Conservation (phyloP, 108 stramenopile genomes). For the Cyclostephanos invisitatus region DNA sequence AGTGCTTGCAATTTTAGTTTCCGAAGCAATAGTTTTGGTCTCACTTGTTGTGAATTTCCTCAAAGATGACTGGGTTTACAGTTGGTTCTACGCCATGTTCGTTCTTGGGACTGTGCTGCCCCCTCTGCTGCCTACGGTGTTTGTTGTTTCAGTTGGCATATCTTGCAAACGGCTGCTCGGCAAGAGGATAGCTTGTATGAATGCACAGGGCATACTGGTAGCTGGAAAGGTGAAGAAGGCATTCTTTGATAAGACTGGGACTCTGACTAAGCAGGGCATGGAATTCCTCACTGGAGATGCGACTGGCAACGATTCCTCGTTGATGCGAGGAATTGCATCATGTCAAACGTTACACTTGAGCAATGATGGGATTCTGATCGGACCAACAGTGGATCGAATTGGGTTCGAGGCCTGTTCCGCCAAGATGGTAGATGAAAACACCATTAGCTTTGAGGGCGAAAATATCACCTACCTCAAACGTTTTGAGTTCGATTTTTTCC, state of each 20-base stretch:
- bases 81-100: conserved; percentile 61
- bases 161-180: conserved; percentile 44
- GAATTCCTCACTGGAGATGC: conserved; percentile 30
- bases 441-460: conserved; percentile 31
- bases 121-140: conserved; percentile 70
- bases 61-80: conserved; percentile 54
- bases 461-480: conserved; percentile 49
- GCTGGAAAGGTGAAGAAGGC: conserved; percentile 76
- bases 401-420: conserved; percentile 51
- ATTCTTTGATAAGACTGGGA: conserved; percentile 90
- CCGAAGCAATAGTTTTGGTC: conserved; percentile 54
- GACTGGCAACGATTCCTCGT: conserved; percentile 10
- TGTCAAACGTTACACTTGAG: conserved; percentile 57
- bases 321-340: conserved; percentile 53
- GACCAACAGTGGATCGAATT: conserved; percentile 58
- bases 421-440: conserved; percentile 27
- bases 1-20: conserved; percentile 51
- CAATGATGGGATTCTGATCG: conserved; percentile 47
- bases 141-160: conserved; percentile 65
- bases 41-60: conserved; percentile 42
- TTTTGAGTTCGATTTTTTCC: conserved; percentile 68
- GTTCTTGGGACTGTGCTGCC: conserved; percentile 50
- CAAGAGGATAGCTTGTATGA: conserved; percentile 58
- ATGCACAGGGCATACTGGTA: conserved; percentile 63
- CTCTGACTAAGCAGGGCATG: conserved; percentile 72